Percentiles rank a stretch among this genome's conserved stretches.
These are phyloP conservation scores for Aspergillus fischeri DNA, from an alignment of 2,329 filamentous ascomycete genomes.

Conservation along the genomic window DNA sequence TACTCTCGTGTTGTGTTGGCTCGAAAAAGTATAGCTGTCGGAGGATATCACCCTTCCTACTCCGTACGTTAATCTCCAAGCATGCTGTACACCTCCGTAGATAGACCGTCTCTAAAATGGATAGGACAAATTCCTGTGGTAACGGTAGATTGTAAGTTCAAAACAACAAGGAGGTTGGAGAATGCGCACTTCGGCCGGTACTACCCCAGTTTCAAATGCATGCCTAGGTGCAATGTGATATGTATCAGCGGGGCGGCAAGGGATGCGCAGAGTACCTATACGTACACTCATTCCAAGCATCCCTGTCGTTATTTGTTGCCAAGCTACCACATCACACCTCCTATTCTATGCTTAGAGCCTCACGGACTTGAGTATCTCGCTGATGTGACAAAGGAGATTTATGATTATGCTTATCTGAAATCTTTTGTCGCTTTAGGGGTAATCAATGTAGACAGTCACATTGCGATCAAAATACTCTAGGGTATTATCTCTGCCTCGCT, in stretches of 20 bases:
- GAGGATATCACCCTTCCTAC: neutral
- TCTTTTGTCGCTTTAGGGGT: too few species aligned
- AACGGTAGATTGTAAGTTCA: neutral
- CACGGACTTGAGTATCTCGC: neutral
- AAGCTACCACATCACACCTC: too few species aligned
- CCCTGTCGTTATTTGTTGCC: too few species aligned
- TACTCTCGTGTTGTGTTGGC: too few species aligned
- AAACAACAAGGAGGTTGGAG: neutral
- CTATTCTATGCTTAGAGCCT: too few species aligned
- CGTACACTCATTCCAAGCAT: neutral
- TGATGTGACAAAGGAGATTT: too few species aligned
- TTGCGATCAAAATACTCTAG: neutral
- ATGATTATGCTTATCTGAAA: too few species aligned
- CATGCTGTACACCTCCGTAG: too few species aligned
- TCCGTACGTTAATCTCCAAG: neutral
- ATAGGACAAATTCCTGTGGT: neutral
- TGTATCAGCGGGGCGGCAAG: slow-evolving; percentile 4
- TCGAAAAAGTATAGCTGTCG: neutral
- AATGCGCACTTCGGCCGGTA: neutral
- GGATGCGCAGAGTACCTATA: neutral
- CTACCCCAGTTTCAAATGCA: neutral
- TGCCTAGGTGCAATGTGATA: neutral
- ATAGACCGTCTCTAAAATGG: neutral
- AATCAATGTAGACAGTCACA: too few species aligned
- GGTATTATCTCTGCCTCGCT: neutral